Conservation (phyloP, 768 basidiomycete genomes). For the Mycena haematopus region DNA sequence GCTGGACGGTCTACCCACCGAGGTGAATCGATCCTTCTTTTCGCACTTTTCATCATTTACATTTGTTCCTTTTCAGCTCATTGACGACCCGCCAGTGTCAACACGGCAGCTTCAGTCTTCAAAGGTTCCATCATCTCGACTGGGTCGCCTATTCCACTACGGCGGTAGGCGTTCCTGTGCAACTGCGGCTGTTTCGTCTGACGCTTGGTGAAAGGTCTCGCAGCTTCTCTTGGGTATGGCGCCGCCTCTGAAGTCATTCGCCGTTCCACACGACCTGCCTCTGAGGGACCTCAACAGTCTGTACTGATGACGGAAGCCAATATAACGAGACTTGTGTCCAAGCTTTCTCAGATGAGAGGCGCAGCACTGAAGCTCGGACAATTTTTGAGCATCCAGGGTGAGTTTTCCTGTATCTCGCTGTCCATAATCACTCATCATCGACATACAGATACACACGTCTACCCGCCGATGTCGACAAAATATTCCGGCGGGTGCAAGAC, state of each 20-base stretch:
- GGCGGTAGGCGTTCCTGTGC: conserved; percentile 62
- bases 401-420: not conserved
- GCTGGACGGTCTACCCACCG: not conserved
- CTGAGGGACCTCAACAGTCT: conserved; percentile 46
- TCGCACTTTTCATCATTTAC: not conserved
- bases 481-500: conserved; percentile 91
- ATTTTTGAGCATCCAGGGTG: conserved; percentile 95
- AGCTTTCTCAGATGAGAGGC: conserved; percentile 94
- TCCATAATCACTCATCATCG: not conserved
- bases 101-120: conserved; percentile 72
- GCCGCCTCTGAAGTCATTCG: conserved; percentile 88
- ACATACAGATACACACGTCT: conserved; percentile 83
- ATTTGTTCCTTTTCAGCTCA: conserved; percentile 3
- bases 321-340: conserved; percentile 85
- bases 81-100: conserved; percentile 25
- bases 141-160: conserved; percentile 93
- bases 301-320: conserved; percentile 93
- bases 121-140: conserved; percentile 86
- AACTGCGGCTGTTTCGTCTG: not conserved
- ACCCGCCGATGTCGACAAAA: conserved; percentile 85
- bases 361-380: conserved; percentile 97
- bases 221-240: conserved; percentile 87
- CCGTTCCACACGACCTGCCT: conserved; percentile 56
- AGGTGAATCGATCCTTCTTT: not conserved
- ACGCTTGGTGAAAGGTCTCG: conserved; percentile 65